Conservation (phyloP, 2,329 filamentous ascomycete species). For the Zasmidium angulare region DNA sequence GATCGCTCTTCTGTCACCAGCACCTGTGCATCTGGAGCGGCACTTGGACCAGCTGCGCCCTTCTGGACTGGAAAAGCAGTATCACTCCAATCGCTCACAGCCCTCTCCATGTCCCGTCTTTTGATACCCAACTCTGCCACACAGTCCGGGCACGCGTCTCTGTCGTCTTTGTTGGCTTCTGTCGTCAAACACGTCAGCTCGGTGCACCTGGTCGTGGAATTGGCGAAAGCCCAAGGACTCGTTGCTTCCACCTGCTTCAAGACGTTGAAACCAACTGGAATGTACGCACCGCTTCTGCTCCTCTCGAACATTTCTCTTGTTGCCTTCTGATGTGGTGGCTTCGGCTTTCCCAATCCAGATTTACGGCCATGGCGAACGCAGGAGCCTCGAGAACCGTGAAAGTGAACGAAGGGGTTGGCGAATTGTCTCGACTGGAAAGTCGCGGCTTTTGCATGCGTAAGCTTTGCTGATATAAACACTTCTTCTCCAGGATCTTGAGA, state of each 20-base stretch:
- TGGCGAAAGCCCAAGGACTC: constrained; percentile 29
- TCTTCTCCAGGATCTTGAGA: not conserved
- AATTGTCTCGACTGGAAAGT: not conserved
- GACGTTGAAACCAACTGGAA: constrained; percentile 27
- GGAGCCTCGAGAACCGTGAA: constrained; percentile 27
- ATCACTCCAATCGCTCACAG: not conserved
- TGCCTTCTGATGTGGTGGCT: constrained; percentile 2
- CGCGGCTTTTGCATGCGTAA: not conserved
- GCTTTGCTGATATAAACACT: not conserved
- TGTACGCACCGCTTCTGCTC: constrained; percentile 30
- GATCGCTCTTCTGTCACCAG: no score
- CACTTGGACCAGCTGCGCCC: not conserved
- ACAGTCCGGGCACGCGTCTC: constrained; percentile 34
- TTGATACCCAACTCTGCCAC: constrained; percentile 31
- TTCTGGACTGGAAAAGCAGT: not conserved
- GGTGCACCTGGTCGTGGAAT: not conserved
- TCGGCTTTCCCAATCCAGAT: constrained; percentile 1
- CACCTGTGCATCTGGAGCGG: not conserved
- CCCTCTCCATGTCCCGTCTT: constrained; percentile 19
- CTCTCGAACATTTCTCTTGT: constrained; percentile 30
- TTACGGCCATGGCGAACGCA: constrained; percentile 35
- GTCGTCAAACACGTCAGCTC: constrained; percentile 15
- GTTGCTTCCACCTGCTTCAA: constrained; percentile 31
- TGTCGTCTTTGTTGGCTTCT: constrained; percentile 12
- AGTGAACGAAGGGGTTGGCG: constrained; percentile 18